Percentiles rank a stretch among this genome's conserved stretches.
These are phyloP conservation scores for Hygrocybe coccinea DNA, from an alignment of 768 basidiomycete genomes.

Conservation along the genomic window DNA sequence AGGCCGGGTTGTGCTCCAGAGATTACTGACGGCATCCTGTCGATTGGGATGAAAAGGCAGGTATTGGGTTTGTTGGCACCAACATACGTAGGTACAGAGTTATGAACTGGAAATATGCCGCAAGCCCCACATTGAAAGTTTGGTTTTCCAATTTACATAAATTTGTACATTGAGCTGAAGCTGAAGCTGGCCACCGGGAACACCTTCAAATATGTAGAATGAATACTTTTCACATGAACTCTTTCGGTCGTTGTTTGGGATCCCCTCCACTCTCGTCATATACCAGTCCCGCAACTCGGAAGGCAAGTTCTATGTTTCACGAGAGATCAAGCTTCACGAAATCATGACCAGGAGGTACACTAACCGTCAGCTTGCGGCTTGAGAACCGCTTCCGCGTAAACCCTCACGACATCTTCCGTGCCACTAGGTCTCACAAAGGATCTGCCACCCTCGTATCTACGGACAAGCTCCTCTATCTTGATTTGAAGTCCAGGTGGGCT, in stretches of 20 bases:
- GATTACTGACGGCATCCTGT: no score
- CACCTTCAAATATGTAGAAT: neutral
- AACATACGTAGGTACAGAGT: no score
- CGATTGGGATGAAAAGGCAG: no score
- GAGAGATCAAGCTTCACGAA: neutral
- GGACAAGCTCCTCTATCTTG: conserved; percentile 76
- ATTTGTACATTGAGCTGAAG: no score
- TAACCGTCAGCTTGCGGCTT: conserved; percentile 78
- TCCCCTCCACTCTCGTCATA: conserved; percentile 84
- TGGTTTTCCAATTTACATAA: no score
- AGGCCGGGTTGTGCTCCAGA: no score
- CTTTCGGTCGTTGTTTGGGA: conserved; percentile 65
- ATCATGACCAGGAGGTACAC: conserved; percentile 23
- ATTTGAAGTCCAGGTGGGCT: conserved; percentile 75
- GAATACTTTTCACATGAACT: conserved; percentile 47
- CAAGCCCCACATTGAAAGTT: no score
- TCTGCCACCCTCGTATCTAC: conserved; percentile 75
- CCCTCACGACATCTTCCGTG: conserved; percentile 96
- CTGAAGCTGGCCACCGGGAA: no score
- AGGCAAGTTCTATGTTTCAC: conserved; percentile 62
- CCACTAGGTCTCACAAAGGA: conserved; percentile 96
- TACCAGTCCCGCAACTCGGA: conserved; percentile 78
- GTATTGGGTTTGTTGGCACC: no score
- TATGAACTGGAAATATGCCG: no score
- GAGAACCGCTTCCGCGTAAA: conserved; percentile 87